These are phyloP conservation scores for Ploettnerulaceae sp. DNA, from an alignment of 2,329 filamentous ascomycete genomes.

Conservation along the genomic window DNA sequence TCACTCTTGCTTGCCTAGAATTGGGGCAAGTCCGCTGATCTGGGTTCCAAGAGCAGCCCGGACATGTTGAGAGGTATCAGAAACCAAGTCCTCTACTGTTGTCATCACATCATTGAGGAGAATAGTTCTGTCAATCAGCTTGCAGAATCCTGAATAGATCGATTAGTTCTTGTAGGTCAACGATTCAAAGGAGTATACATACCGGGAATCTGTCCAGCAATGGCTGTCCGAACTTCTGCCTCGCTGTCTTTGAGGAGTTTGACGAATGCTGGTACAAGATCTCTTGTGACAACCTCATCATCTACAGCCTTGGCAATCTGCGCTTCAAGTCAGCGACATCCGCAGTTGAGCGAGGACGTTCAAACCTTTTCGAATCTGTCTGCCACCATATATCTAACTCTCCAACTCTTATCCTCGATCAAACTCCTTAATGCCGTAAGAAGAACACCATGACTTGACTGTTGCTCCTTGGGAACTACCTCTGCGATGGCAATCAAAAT, in stretches of 20 bases:
- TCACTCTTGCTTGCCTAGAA: conserved; percentile 95
- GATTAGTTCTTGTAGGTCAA: conserved; percentile 24
- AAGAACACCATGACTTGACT: conserved; percentile 90
- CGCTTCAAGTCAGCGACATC: conserved; percentile 17
- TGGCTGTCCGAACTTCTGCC: conserved; percentile 93
- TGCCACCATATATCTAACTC: conserved; percentile 98
- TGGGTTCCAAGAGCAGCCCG: conserved; percentile 92
- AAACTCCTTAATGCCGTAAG: conserved; percentile 84
- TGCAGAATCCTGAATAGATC: conserved; percentile 75
- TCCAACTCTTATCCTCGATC: conserved; percentile 99
- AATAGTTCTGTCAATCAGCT: conserved; percentile 77
- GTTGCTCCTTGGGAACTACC: conserved; percentile 95
- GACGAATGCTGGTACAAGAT: conserved; percentile 93
- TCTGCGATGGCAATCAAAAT: conserved; percentile 95
- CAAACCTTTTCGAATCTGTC: conserved; percentile 93
- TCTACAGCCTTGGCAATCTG: conserved; percentile 98
- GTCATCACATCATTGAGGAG: conserved; percentile 96
- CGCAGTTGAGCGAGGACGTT: too few relatives aligned
- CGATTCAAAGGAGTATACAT: conserved; percentile 25
- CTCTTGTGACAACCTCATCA: conserved; percentile 89
- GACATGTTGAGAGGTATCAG: conserved; percentile 94
- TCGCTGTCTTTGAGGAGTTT: conserved; percentile 98
- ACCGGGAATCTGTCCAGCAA: conserved; percentile 93
- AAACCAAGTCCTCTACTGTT: conserved; percentile 91
- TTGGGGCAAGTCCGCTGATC: conserved; percentile 93